Base-by-base conservation (phyloP, 2,329 filamentous ascomycete genomes). In the Tolypocladium sp. region DNA sequence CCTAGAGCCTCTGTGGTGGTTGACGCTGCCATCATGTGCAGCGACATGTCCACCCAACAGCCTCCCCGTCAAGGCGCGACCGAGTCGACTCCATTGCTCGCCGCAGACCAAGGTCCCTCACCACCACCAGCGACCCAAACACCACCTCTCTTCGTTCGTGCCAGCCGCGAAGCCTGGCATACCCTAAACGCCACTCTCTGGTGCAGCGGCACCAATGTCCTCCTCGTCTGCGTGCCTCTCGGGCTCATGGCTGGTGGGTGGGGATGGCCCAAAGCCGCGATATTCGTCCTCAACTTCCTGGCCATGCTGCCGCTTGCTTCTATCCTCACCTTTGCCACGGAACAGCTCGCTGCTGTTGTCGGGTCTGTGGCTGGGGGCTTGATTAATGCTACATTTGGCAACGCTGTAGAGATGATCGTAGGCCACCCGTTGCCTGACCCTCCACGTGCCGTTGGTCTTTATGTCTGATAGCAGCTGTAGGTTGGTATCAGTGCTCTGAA, bases 401-500 rank as follows among this genome's bases (percentile, higher is more conserved):
- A 41, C 17, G 38, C 38, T 9, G 38, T 41, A 2, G 15, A 41
- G 15, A 20, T 20, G 38, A 41, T 41, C 17, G 38, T 41, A n/a
- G n/a, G n/a, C n/a, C n/a, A n/a, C n/a, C n/a, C n/a, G n/a, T n/a
- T n/a, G n/a, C n/a, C n/a, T n/a, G n/a, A n/a, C n/a, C n/a, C n/a
- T n/a, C n/a, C n/a, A n/a, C n/a, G n/a, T n/a, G n/a, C n/a, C n/a
- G n/a, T n/a, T n/a, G n/a, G 38, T 41, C 38, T 20, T 20, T 41
- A 12, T n/a, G n/a, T 17, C 17, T 41, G 7, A 20, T 20, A 40
- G 38, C 38, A 7, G 38, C 38, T 40, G 38, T 7, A 40, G 38
- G 59, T 60, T 8, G 59, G 59, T 7, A 60, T 60, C 38, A 58
- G 59, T 52, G 59, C 59, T 49, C 30, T 60, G 30, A 57, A 56